Evolutionary conservation across 805 yeast genomes (phyloP).

Genomic region (Allodekkera sacchari): DNA sequence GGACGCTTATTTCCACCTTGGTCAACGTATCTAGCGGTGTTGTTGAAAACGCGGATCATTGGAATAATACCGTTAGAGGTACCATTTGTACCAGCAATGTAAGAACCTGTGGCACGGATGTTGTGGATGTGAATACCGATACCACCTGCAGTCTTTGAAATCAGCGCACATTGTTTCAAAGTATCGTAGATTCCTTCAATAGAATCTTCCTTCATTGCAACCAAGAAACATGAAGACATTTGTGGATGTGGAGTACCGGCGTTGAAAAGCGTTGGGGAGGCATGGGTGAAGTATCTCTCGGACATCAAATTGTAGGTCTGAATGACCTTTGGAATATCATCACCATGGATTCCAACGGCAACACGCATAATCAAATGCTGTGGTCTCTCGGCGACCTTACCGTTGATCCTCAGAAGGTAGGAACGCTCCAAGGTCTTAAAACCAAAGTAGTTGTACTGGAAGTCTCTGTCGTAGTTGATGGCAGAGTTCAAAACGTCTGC

Average conservation of each 20-base stretch:
- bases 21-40: conserved; percentile 56
- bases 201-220: conserved; percentile 57
- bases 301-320: conserved; percentile 56
- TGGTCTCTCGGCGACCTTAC: conserved; percentile 53
- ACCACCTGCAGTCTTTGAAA: conserved; percentile 57
- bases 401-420: conserved; percentile 44
- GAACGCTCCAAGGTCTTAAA: conserved; percentile 56
- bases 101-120: conserved; percentile 51
- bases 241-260: conserved; percentile 55
- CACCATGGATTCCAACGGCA: conserved; percentile 52
- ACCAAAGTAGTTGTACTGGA: conserved; percentile 50
- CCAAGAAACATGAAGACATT: conserved; percentile 56
- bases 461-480: conserved; percentile 63
- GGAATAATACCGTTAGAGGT: conserved; percentile 57
- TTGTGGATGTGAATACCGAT: conserved; percentile 56
- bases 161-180: conserved; percentile 51
- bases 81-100: conserved; percentile 56
- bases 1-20: conserved; percentile 63
- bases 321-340: conserved; percentile 41
- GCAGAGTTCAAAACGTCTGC: conserved; percentile 64
- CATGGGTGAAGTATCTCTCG: conserved; percentile 50
- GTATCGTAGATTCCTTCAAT: conserved; percentile 58
- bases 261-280: conserved; percentile 54
- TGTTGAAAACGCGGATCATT: conserved; percentile 55
- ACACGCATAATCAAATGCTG: conserved; percentile 58